Evolutionary conservation across 83 land plant genomes (phyloP).

Genomic region (Thuja plicata): DNA sequence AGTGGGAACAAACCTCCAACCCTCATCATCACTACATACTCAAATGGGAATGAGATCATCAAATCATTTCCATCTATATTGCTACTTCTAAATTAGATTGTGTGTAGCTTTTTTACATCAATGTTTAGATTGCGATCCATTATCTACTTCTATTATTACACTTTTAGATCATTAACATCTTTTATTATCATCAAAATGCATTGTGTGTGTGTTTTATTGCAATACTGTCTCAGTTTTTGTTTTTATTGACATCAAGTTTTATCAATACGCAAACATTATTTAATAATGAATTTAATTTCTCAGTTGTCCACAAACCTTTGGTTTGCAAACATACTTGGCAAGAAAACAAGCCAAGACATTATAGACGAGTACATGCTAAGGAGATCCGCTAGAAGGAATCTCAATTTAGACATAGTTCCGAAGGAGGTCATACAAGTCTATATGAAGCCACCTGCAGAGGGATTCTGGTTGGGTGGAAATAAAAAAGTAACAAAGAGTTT

Average conservation of each 20-base stretch:
- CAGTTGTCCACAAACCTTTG: slow-evolving; percentile 8
- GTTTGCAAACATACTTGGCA: slow-evolving; percentile 77
- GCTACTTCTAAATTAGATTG: too few relatives aligned
- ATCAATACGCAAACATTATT: too few relatives aligned
- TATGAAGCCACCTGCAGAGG: slow-evolving; percentile 68
- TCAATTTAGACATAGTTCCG: slow-evolving; percentile 20
- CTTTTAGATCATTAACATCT: not conserved
- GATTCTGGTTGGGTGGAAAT: slow-evolving; percentile 34
- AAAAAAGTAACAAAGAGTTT: slow-evolving; percentile 43
- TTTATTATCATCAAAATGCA: not conserved
- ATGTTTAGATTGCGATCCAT: too few relatives aligned
- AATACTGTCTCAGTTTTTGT: not conserved
- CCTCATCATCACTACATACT: too few relatives aligned
- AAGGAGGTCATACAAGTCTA: slow-evolving; percentile 55
- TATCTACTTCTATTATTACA: not conserved
- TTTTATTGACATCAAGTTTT: slow-evolving; percentile 1
- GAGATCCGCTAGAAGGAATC: slow-evolving; percentile 22
- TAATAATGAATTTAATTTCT: slow-evolving; percentile 3
- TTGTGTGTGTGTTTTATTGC: not conserved
- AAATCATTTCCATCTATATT: too few relatives aligned
- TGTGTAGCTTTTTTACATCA: too few relatives aligned
- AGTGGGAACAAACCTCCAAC: too few relatives aligned
- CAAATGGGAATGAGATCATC: too few relatives aligned
- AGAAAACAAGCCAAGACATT: slow-evolving; percentile 54
- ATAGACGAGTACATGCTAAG: slow-evolving; percentile 60